Evolutionary conservation across 495 filamentous ascomycete species (phyloP).

Genomic region (Daldinia decipiens): DNA sequence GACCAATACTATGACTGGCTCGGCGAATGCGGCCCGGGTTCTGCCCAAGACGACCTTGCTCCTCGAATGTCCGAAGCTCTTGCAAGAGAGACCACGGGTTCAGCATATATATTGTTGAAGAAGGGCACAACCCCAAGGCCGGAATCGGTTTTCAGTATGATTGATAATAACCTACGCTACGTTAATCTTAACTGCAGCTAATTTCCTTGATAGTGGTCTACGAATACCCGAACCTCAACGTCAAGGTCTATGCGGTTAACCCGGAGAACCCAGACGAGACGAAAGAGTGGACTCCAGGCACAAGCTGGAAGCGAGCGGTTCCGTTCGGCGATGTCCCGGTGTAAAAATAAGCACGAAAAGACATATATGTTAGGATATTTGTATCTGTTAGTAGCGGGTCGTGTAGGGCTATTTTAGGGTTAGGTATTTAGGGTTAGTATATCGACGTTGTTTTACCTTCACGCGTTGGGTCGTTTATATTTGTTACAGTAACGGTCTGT

Average conservation of each 20-base stretch:
- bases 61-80: not conserved
- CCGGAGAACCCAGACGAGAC: not conserved
- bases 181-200: not conserved
- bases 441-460: not conserved
- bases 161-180: not conserved
- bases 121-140: not conserved
- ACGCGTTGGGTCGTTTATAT: not conserved
- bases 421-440: not conserved
- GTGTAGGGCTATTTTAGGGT: not conserved
- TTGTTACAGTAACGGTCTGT: not conserved
- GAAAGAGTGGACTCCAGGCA: conserved; percentile 1
- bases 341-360: not conserved
- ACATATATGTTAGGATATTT: not conserved
- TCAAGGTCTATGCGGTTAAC: not conserved
- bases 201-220: not conserved
- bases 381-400: no score
- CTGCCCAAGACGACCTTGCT: not conserved
- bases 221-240: not conserved
- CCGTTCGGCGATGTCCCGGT: not conserved
- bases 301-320: conserved; percentile 1
- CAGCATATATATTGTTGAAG: not conserved
- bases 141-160: not conserved
- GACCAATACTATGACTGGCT: not conserved
- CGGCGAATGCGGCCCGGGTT: not conserved
- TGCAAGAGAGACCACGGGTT: not conserved